These are phyloP conservation scores for Aspergillus puulaauensis DNA, from an alignment of 2,329 filamentous ascomycete species.

Conservation along the genomic window DNA sequence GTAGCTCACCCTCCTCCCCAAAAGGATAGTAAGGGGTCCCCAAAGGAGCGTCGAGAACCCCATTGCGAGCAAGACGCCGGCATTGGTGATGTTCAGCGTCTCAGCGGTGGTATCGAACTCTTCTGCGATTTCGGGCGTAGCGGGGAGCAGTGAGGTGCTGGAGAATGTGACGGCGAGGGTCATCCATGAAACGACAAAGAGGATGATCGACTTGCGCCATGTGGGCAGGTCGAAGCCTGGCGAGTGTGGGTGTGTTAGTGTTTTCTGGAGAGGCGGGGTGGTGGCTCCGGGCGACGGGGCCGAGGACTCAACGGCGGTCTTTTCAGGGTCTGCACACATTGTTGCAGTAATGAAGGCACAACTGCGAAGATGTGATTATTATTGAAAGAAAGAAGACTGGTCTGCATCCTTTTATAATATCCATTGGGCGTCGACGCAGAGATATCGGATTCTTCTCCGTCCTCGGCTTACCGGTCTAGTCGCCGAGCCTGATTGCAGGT, in stretches of 20 bases:
- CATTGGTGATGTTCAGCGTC: conserved; percentile 37
- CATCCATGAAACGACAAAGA: conserved; percentile 45
- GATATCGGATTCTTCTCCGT: conserved; percentile 12
- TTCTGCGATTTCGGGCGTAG: conserved; percentile 39
- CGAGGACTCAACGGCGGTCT: neutral
- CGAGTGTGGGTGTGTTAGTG: neutral
- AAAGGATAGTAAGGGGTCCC: conserved; percentile 30
- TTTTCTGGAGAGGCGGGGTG: conserved; percentile 8
- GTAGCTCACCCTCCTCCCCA: conserved; percentile 33
- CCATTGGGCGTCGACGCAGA: neutral
- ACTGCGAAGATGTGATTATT: neutral
- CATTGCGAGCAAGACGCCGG: conserved; percentile 39
- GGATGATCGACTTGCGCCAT: conserved; percentile 43
- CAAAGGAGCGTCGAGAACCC: conserved; percentile 39
- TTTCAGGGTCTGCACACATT: conserved; percentile 19
- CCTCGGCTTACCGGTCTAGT: conserved; percentile 15
- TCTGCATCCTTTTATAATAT: conserved; percentile 5
- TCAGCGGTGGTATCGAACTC: conserved; percentile 38
- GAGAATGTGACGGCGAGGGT: conserved; percentile 43
- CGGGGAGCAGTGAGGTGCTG: conserved; percentile 43
- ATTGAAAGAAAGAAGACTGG: neutral
- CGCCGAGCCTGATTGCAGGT: conserved; percentile 11
- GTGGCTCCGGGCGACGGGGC: neutral
- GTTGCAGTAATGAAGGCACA: conserved; percentile 2
- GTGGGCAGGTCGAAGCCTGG: conserved; percentile 26